A percentile compares a stretch with the other conserved stretches of the same genome.
phyloP scores from a whole-genome alignment of 495 filamentous ascomycete genomes.

The Neurospora sp. region DNA sequence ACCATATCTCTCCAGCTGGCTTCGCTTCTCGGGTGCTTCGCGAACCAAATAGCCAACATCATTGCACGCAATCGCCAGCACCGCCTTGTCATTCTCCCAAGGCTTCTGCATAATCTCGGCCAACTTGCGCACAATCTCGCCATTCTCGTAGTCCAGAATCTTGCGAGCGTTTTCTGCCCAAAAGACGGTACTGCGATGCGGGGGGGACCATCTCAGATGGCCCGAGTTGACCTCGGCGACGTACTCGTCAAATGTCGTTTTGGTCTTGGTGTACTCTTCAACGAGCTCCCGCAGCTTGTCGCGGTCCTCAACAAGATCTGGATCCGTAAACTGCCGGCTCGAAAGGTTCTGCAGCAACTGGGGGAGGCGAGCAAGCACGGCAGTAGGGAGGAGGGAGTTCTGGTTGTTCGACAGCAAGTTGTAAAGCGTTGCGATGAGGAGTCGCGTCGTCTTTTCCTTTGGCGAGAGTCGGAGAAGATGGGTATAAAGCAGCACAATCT shows the following conservation, averaged over 20 bases:
- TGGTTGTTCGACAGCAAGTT: slow-evolving; percentile 78
- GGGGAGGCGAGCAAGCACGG: slow-evolving; percentile 74
- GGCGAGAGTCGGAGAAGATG: slow-evolving; percentile 83
- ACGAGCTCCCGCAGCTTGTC: slow-evolving; percentile 63
- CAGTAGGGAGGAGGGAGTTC: slow-evolving; percentile 65
- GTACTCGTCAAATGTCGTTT: slow-evolving; percentile 96
- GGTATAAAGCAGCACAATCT: slow-evolving; percentile 82
- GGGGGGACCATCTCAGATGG: slow-evolving; percentile 89
- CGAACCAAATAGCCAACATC: slow-evolving; percentile 84
- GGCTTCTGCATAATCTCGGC: slow-evolving; percentile 76
- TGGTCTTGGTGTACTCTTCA: slow-evolving; percentile 89
- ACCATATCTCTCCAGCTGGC: slow-evolving; percentile 78
- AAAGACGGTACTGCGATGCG: slow-evolving; percentile 81
- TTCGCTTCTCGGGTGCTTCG: slow-evolving; percentile 77
- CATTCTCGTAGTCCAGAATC: slow-evolving; percentile 77
- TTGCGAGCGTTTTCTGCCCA: slow-evolving; percentile 93
- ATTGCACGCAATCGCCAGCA: slow-evolving; percentile 92
- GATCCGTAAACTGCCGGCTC: slow-evolving; percentile 76
- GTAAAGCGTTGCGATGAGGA: slow-evolving; percentile 77
- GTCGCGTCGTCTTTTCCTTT: slow-evolving; percentile 94
- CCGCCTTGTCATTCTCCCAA: slow-evolving; percentile 91
- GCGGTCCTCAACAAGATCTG: slow-evolving; percentile 82
- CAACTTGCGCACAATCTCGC: slow-evolving; percentile 69
- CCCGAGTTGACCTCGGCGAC: slow-evolving; percentile 80
- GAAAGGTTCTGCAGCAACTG: slow-evolving; percentile 68